Evolutionary conservation across 2,329 filamentous ascomycete genomes (phyloP).

Genomic region (Diaporthe sp.): DNA sequence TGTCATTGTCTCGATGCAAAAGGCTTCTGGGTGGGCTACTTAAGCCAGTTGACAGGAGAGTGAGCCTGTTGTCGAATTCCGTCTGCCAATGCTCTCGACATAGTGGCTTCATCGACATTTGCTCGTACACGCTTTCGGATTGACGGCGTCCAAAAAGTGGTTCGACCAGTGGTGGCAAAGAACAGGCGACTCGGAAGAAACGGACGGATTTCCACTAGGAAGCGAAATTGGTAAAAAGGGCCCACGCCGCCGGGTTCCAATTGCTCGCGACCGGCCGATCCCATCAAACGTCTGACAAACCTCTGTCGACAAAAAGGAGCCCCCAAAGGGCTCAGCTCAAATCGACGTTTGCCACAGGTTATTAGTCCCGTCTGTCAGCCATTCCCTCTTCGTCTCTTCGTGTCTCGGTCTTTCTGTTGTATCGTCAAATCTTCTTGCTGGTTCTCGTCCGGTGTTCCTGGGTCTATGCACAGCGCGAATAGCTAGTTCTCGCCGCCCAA

Average conservation of each 20-base stretch:
- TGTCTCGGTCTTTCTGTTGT: neutral
- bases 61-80: neutral
- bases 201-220: constrained; percentile 31
- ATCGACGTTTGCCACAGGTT: neutral
- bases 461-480: neutral
- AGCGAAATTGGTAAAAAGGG: constrained; percentile 34
- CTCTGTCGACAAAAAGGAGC: constrained; percentile 23
- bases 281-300: constrained; percentile 26
- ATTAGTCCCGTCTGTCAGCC: neutral
- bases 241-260: constrained; percentile 25
- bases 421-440: neutral
- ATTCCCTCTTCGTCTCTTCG: neutral
- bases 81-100: constrained; percentile 18
- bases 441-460: neutral
- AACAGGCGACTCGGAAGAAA: constrained; percentile 35
- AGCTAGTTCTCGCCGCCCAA: neutral
- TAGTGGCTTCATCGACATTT: constrained; percentile 20
- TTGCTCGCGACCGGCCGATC: constrained; percentile 23
- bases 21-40: constrained; percentile 2
- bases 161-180: constrained; percentile 35
- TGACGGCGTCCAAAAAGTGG: constrained; percentile 30
- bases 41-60: neutral
- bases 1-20: neutral
- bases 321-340: neutral
- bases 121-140: constrained; percentile 11